Evolutionary conservation across 2,329 filamentous ascomycete genomes (phyloP), one percentile per base, ranked within the genome.

Genomic region (Aspergillus eucalypticola): DNA sequence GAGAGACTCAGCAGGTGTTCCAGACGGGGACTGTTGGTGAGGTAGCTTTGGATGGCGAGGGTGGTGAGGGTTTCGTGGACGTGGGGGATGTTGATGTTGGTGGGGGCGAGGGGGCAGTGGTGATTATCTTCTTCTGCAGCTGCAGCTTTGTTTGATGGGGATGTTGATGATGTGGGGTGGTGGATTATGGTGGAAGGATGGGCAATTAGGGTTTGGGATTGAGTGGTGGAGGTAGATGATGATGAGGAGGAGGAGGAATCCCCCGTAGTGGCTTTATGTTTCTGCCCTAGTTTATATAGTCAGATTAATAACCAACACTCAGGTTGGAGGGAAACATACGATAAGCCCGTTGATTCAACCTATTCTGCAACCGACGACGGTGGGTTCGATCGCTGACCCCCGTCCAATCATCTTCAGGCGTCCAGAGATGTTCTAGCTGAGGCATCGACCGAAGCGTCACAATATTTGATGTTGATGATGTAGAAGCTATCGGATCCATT

Each of bases 1-100:
- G 70, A 69, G 13, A 76, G 64, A 1, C 65, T 69, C n/a, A 76
- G 60, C 3, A 76, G 65, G 39, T 75, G 60, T 3, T 64, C 62
- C 10, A 44, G 29, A 2, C 25, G 42, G 0, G 58, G 62, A 0
- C 56, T 51, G 10, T 57, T 52, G 21, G 21, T 13, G 0, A 57
- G 39, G 15, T 54, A 64, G 39, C 44, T 52, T 2, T 51, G 29
- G 2, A 21, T 41, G 5, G 46, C 42, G 38, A 53, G 50, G 19
- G 56, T 46, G 52, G 55, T 56, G 25, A 64, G 55, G n/a, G 29
- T 32, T 38, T 50, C 54, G 29, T 51, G 58, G 56, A 54, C 39
- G 42, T 58, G 44, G 35, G 56, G 41, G 57, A 44, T 27, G 48
- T 61, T 19, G 11, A 27, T 27, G 7, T 2, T 51, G 53, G 7